Base-by-base conservation (phyloP, 2,329 filamentous ascomycete genomes). In the Pestalotiopsis sp. region DNA sequence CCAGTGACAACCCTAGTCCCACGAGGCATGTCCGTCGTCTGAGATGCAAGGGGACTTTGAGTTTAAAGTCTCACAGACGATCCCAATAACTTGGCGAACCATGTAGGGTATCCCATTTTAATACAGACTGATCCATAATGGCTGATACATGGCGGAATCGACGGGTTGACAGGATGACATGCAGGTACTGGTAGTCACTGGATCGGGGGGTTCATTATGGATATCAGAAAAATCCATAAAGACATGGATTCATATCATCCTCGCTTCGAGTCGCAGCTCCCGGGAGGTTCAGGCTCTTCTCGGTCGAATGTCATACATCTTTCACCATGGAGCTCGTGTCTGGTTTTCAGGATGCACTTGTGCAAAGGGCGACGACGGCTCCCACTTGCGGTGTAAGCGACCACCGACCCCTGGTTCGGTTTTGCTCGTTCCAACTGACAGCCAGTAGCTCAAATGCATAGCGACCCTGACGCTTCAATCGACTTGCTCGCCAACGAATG, bases 361-460 rank as follows among this genome's bases (percentile, higher is more conserved):
- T 36, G 27, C 57, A 36, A 23, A 36, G 45, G 13, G 27, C 57
- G 4, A 59, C 59, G 11, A n/a, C 17, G 25, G 12, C 27, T 40
- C 59, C 59, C 7, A 23, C 14, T 4, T 62, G 59, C 36, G 59
- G 59, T 40, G 59, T 62, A 62, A 62, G 59, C n/a, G n/a, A n/a
- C 31, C 23, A 62, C 14, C 11, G 9, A 11, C 12, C 25, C 23
- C 25, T 40, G 31, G 31, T 62, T 17, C 36, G 3, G 36, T 20
- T 6, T 14, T 40, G 14, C 14, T 12, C 23, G 57, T 20, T 14
- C 57, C 13, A 25, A 62, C 59, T 59, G 59, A 62, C n/a, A 14
- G 14, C 11, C 17, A 41, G 27, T n/a, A 38, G 36, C 59, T 62
- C n/a, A 36, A 59, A 27, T 62, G 59, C 36, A 62, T 62, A 7